A percentile compares a stretch with the other conserved stretches of the same genome.
Evolutionary conservation across 805 yeast genomes (phyloP).

Genomic region (Wickerhamomyces hampshirensis): DNA sequence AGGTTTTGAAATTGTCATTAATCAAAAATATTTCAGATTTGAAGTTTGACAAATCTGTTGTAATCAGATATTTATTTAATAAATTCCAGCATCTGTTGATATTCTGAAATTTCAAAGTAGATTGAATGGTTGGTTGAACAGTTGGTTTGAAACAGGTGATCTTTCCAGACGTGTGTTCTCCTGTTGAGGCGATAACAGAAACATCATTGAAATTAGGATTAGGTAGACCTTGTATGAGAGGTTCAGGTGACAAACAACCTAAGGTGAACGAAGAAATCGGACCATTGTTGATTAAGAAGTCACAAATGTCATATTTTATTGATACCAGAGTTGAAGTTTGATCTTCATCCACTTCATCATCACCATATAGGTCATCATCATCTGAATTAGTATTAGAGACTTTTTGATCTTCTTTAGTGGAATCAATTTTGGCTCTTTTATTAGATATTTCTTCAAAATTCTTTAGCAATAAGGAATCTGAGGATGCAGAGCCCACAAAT

Average conservation of each 20-base stretch:
- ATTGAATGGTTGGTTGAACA: conserved; percentile 60
- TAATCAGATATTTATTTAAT: conserved; percentile 55
- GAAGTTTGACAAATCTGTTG: conserved; percentile 60
- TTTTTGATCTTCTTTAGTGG: background rate
- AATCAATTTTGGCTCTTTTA: conserved; percentile 1
- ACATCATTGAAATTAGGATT: conserved; percentile 66
- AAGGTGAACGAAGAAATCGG: conserved; percentile 66
- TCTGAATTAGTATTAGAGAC: conserved; percentile 42
- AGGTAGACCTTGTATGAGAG: conserved; percentile 52
- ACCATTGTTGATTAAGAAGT: conserved; percentile 59
- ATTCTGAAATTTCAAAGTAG: conserved; percentile 67
- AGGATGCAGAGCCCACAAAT: conserved; percentile 58
- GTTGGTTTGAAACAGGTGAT: conserved; percentile 62
- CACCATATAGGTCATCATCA: conserved; percentile 36
- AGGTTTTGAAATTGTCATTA: conserved; percentile 54
- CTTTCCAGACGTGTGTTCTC: conserved; percentile 50
- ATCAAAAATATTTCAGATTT: conserved; percentile 68
- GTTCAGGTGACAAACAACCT: conserved; percentile 54
- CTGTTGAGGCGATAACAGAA: conserved; percentile 67
- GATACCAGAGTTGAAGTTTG: conserved; percentile 22
- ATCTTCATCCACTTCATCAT: conserved; percentile 28
- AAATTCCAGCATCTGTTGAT: conserved; percentile 76
- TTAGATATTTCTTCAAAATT: conserved; percentile 23
- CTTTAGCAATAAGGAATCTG: conserved; percentile 47
- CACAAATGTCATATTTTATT: conserved; percentile 42